Conservation (phyloP, 164 flowering plant species). For the Piper betle region DNA sequence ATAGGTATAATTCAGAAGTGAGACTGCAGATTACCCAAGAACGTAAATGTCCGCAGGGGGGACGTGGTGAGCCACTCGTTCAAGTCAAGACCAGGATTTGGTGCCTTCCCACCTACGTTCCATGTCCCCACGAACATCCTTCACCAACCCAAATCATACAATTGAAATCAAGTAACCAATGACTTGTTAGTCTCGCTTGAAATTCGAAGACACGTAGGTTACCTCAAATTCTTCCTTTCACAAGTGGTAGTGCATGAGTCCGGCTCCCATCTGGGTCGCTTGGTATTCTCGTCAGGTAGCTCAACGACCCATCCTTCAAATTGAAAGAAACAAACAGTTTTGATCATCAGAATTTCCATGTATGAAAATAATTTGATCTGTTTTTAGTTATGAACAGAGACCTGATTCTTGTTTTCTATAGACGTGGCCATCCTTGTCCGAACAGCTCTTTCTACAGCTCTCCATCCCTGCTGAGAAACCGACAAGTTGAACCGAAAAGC, state of each 20-base stretch:
- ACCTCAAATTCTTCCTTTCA: constrained; percentile 30
- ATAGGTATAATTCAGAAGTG: background rate
- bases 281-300: constrained; percentile 14
- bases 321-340: background rate
- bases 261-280: constrained; percentile 15
- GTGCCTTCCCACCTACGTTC: constrained; percentile 86
- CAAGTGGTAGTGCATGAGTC: constrained; percentile 13
- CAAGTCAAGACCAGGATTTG: constrained; percentile 45
- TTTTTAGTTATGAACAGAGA: background rate
- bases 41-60: constrained; percentile 66
- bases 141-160: background rate
- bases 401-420: constrained; percentile 22
- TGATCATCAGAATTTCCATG: no score
- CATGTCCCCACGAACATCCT: constrained; percentile 93
- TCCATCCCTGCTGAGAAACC: constrained; percentile 2
- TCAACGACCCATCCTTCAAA: constrained; percentile 19
- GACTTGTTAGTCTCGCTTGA: background rate
- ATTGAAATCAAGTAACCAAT: background rate
- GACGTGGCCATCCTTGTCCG: constrained; percentile 31
- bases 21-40: constrained; percentile 37
- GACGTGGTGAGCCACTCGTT: constrained; percentile 45
- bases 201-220: background rate
- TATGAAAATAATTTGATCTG: background rate
- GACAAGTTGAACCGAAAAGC: background rate
- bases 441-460: constrained; percentile 48